Evolutionary conservation across 495 filamentous ascomycete genomes (phyloP), one percentile per base, ranked within the genome.

Genomic region (Cryomyces minteri): DNA sequence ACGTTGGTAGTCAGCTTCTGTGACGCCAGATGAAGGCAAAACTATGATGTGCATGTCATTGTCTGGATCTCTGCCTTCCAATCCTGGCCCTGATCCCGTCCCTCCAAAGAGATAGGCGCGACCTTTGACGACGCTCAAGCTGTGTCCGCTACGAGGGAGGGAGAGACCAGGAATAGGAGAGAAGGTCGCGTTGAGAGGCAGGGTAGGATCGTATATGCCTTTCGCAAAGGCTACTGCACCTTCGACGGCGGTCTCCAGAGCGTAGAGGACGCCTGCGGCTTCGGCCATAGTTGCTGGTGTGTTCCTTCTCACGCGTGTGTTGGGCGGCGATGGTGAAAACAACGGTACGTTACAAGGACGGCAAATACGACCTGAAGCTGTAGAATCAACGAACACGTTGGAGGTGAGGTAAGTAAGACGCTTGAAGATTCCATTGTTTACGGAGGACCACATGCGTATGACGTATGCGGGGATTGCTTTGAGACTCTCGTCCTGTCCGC

Each of bases 21-120:
- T 50, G 12, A 67, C 60, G 48, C 66, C 68, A 12, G 53, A 51
- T 4, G 61, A 65, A 0, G 76, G 76, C 6, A 87, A 57, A 0
- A 69, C 70, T 40, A 90, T 54, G 32, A 75, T 62, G 54, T 88
- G 76, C 55, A 88, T 72, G 49, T 73, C 69, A 53, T 82, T 82
- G 57, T 84, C 79, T 33, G 72, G 63, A 38, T 71, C 64, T 47
- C 66, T 58, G 32, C 65, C 54, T 30, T 59, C 54, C 43, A 61
- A 57, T 55, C 76, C 71, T 25, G 18, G 18, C 18, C 18, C 18
- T 25, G 18, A 25, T 25, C 18, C 18, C 18, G 18, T 25, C 54
- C 78, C 78, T 47, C 78, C 79, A 57, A 82, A 82, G 50, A 82
- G 70, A 59, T 81, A 87, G 11, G 76, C 72, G 39, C 71, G 69